phyloP scores from a whole-genome alignment of 2,329 filamentous ascomycete species.

The Neonectria magnoliae region DNA sequence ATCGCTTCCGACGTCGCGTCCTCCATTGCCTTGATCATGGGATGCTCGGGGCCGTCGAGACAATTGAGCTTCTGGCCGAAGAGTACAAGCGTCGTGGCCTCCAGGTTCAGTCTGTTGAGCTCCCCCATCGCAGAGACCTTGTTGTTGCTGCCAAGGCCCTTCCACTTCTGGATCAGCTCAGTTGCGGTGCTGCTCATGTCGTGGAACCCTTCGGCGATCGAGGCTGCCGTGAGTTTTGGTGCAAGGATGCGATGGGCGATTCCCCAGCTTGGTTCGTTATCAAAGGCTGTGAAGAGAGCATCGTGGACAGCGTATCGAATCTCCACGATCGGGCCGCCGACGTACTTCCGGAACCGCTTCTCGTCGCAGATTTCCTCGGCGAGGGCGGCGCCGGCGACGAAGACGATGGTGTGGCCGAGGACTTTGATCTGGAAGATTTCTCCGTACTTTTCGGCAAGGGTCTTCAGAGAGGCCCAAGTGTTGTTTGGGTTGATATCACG shows the following conservation, averaged over 20 bases:
- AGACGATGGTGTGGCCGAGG: slow-evolving; percentile 49
- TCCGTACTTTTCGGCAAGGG: slow-evolving; percentile 48
- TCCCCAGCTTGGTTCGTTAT: slow-evolving; percentile 60
- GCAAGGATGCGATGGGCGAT: slow-evolving; percentile 63
- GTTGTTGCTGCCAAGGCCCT: slow-evolving; percentile 48
- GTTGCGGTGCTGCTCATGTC: slow-evolving; percentile 60
- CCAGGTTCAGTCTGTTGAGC: slow-evolving; percentile 64
- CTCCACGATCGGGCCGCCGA: slow-evolving; percentile 63
- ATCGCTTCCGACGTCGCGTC: slow-evolving; percentile 65
- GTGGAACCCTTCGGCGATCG: slow-evolving; percentile 50
- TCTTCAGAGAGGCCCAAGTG: slow-evolving; percentile 50
- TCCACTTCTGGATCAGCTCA: slow-evolving; percentile 64
- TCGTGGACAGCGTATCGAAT: slow-evolving; percentile 62
- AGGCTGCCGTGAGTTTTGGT: slow-evolving; percentile 51
- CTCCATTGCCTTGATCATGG: slow-evolving; percentile 64
- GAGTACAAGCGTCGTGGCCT: slow-evolving; percentile 60
- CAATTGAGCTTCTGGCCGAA: slow-evolving; percentile 61
- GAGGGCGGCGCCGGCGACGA: slow-evolving; percentile 60
- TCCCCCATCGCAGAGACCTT: slow-evolving; percentile 58
- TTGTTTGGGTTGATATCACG: slow-evolving; percentile 49
- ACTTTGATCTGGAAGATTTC: slow-evolving; percentile 53
- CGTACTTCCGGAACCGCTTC: slow-evolving; percentile 63
- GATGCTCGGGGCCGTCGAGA: slow-evolving; percentile 57
- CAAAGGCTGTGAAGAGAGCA: slow-evolving; percentile 62
- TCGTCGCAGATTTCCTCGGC: slow-evolving; percentile 62